phyloP scores from a whole-genome alignment of 306 rosid genomes.

The Biancaea sappan region DNA sequence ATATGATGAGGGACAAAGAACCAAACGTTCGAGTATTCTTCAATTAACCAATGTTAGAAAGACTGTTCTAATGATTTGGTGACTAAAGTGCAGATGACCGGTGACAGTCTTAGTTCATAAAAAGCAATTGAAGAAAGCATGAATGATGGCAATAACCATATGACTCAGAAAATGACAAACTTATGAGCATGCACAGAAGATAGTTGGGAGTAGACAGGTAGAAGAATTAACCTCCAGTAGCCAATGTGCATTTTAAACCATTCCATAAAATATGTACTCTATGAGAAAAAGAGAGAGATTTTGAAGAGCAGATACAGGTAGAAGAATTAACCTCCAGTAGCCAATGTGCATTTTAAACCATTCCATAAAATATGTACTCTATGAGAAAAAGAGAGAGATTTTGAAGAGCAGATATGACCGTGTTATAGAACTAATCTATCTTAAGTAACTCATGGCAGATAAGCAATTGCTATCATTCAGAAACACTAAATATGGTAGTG shows the following conservation, averaged over 20 bases:
- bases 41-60: neutral
- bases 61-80: neutral
- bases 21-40: conserved; percentile 1
- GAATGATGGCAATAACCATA: neutral
- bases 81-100: neutral
- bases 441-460: neutral
- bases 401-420: neutral
- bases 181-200: neutral
- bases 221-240: neutral
- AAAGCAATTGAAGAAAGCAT: neutral
- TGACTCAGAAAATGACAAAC: neutral
- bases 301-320: no score
- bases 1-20: neutral
- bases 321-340: neutral
- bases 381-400: neutral
- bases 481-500: neutral
- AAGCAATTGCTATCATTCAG: neutral
- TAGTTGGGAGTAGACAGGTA: neutral
- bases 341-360: neutral
- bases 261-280: neutral
- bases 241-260: neutral
- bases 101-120: neutral
- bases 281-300: neutral
- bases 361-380: neutral
- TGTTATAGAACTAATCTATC: neutral